Percentiles rank a stretch among this genome's conserved stretches.
These are phyloP conservation scores for Xerocomus minutiporus DNA, from an alignment of 1,284 basidiomycete species.

Conservation along the genomic window DNA sequence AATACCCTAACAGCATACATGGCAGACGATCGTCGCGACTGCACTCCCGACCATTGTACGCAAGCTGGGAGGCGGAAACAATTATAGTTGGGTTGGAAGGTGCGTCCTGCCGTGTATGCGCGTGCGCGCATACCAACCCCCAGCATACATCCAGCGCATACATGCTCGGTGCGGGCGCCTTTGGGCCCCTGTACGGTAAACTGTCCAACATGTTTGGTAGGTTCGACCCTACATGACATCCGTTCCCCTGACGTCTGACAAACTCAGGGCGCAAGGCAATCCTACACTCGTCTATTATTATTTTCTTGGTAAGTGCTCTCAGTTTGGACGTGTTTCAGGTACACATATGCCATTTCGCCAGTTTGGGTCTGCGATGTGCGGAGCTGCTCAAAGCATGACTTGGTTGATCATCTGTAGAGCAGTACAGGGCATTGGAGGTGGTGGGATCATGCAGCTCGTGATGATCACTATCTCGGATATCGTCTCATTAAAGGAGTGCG, in stretches of 20 bases:
- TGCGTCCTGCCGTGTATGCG: constrained; percentile 26
- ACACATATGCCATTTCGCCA: constrained; percentile 22
- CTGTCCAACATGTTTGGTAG: constrained; percentile 57
- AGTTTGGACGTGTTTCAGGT: neutral
- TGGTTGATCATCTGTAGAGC: constrained; percentile 74
- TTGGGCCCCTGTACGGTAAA: constrained; percentile 74
- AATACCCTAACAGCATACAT: neutral
- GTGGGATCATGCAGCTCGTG: constrained; percentile 62
- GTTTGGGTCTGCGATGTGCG: constrained; percentile 78
- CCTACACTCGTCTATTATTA: constrained; percentile 60
- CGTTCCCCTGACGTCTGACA: neutral
- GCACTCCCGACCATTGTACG: constrained; percentile 76
- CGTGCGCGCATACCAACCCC: neutral
- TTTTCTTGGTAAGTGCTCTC: constrained; percentile 59
- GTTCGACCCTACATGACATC: neutral
- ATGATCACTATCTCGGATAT: constrained; percentile 81
- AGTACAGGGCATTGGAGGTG: constrained; percentile 80
- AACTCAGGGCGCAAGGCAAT: constrained; percentile 66
- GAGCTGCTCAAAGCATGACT: constrained; percentile 74
- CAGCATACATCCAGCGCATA: constrained; percentile 51
- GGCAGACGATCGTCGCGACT: constrained; percentile 71
- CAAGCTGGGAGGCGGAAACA: constrained; percentile 61
- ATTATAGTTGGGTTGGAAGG: constrained; percentile 78
- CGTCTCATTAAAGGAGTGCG: constrained; percentile 69
- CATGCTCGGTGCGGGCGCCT: constrained; percentile 63